Base-by-base conservation (phyloP, 2,329 filamentous ascomycete genomes). In the Pseudonectria foliicola region DNA sequence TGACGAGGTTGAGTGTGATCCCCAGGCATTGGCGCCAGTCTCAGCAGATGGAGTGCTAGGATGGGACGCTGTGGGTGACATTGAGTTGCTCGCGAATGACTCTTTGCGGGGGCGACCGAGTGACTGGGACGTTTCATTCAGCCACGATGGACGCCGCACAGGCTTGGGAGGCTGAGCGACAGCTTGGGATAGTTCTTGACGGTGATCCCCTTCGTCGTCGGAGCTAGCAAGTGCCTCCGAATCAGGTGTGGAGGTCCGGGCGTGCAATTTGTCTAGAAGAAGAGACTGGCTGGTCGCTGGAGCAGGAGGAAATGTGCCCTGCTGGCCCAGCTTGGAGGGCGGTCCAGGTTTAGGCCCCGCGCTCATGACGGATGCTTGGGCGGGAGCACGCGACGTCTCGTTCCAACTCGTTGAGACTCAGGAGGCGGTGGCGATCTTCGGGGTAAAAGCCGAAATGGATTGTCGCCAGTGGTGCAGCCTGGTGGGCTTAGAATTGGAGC, bases 191-290 rank as follows among this genome's bases (percentile, higher is more conserved):
- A 55, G 60, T 38, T 73, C 75, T 47, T 75, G 70, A 46, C 75
- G 71, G 55, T 78, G 71, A 41, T 95, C 84, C 38, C 69, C 73
- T 60, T 98, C 92, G 59, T 96, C 92, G 59, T 96, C 92, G 10
- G 89, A 95, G 47, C 90, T 96, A 34, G 84, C 88, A 40, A 96
- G 68, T 33, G 86, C 90, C 57, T 96, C 90, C 4, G 89, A 95
- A 56, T 96, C 92, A 14, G 90, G 90, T 2, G 90, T 95, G 7
- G 87, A 88, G 35, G 85, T 83, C 50, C 89, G 78, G 37, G 80
- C 73, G 52, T 85, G 83, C 32, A 82, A 70, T 58, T 88, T 92
- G 33, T 90, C 85, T 24, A 86, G 70, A 31, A 85, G 64, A 26
- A 81, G 66, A 26, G 77, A 77, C 39, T 82, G 77, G 50, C 70